Base-by-base conservation (phyloP, 805 yeast genomes). In the Schwanniomyces sp. region DNA sequence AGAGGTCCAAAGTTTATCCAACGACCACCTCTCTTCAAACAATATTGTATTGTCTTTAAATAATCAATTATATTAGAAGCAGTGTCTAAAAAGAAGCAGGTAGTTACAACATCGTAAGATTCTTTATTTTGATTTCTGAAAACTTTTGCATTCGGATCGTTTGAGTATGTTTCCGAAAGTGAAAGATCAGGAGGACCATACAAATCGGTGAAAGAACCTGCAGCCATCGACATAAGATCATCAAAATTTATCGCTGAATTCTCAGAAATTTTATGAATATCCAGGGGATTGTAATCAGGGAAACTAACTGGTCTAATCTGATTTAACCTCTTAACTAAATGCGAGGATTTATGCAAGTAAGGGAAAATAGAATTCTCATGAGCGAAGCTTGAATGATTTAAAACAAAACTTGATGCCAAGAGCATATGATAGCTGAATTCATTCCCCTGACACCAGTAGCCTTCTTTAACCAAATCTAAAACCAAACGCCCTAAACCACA, bases 1-100 rank as follows among this genome's bases (percentile, higher is more conserved):
- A 84, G 63, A 0, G 89, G 90, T 0, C 91, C 91, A 57, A 82
- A 79, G 56, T 84, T 84, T 25, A 83, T 64, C 88, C 88, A 84
- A 14, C 64, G 46, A 0, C 86, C 88, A 18, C 63, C 66, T 0
- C 61, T 57, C 29, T 70, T 67, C 48, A 84, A 54, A 21, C 78
- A 70, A 53, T 79, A 70, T 34, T 65, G 61, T 1, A 84, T 72
- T 0, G 84, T 65, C 43, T 68, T 69, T 36, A 84, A 36, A 53
- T 83, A 84, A 41, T 84, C 87, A 10, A 84, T 71, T 24, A 83
- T 62, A 57, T 84, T 82, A 4, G 77, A 60, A 0, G 88, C 80
- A 0, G 88, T 84, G 51, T 84, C 89, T n/a, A 84, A 54, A 57
- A 84, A 84, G 59, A 78, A 84, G 51, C 81, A 74, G 0, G 88